Conservation (phyloP, 129 eudicot species). For the Flaveria ramosissima region DNA sequence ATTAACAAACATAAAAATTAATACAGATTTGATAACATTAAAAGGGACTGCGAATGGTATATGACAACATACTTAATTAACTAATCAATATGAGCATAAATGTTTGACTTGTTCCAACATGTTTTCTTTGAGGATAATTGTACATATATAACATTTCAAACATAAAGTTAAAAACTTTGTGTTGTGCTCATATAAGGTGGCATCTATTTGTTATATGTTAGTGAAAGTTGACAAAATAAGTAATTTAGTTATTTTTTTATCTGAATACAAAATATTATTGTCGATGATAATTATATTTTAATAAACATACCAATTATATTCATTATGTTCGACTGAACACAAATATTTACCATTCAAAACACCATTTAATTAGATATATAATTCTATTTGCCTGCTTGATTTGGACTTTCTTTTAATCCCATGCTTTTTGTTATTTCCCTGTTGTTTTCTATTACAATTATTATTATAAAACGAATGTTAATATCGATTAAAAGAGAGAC, state of each 20-base stretch:
- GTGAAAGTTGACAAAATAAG: constrained; percentile 12
- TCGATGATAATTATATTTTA: background rate
- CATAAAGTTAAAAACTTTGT: constrained; percentile 41
- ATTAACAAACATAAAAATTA: too few species aligned
- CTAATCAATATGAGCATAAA: background rate
- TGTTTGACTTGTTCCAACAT: constrained; percentile 32
- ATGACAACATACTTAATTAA: background rate
- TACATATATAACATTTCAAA: constrained; percentile 25
- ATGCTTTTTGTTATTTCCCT: constrained; percentile 36
- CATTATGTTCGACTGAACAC: background rate
- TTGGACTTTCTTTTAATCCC: constrained; percentile 41
- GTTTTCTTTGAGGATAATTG: constrained; percentile 3
- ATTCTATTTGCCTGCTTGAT: constrained; percentile 27
- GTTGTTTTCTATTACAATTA: background rate
- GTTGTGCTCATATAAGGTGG: constrained; percentile 26
- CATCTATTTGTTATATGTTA: constrained; percentile 15
- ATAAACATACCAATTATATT: background rate
- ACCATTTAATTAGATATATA: background rate
- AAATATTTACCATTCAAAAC: constrained; percentile 7
- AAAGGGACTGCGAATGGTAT: background rate
- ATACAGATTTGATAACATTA: too few species aligned
- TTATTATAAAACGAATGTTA: too few species aligned
- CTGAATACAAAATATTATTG: background rate
- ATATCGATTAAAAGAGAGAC: too few species aligned
- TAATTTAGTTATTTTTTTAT: background rate